Base-by-base conservation (phyloP, 768 basidiomycete species). In the Termitomyces sp. region DNA sequence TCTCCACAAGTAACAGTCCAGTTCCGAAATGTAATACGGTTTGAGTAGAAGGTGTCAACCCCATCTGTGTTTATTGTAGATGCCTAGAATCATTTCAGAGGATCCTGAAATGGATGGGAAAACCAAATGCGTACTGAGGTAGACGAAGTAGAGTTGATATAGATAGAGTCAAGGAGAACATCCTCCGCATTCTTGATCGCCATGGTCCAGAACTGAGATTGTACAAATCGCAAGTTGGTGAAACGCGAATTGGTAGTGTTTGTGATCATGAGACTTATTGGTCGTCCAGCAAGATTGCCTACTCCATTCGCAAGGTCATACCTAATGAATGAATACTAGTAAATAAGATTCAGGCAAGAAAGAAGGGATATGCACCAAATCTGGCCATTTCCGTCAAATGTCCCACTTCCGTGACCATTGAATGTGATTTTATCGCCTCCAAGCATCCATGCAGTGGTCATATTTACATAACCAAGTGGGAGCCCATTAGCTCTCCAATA, bases 171-270 rank as follows among this genome's bases (percentile, higher is more conserved):
- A 61, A 78, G 66, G 28, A 76, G 63, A 38, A 79, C 68, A 55
- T 76, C 71, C 55, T 73, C 68, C 20, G 76, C 74, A 28, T 68
- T 59, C 38, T 70, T 72, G 35, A 78, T 64, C 22, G 75, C 69
- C 67, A 75, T 77, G 2, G 78, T 77, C 78, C 78, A 79, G 63
- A 77, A 76, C 59, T 77, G 76, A 20, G 75, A 76, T 58, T 78
- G 78, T 32, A 78, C 70, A 52, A 79, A 74, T 53, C 74, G 71
- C 44, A 77, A 64, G 24, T 76, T 75, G n/a, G 67, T 65, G 56
- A 77, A 73, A 4, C 68, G 60, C 12, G 76, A 76, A 44, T 76
- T 67, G 13, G 68, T 77, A 6, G 75, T 74, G 35, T 77, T 71
- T 16, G 69, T 67, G 54, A 78, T 74, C 44, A 73, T 72, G 28